Evolutionary conservation across 345 rosid species (phyloP).

Genomic region (Carallia brachiata): DNA sequence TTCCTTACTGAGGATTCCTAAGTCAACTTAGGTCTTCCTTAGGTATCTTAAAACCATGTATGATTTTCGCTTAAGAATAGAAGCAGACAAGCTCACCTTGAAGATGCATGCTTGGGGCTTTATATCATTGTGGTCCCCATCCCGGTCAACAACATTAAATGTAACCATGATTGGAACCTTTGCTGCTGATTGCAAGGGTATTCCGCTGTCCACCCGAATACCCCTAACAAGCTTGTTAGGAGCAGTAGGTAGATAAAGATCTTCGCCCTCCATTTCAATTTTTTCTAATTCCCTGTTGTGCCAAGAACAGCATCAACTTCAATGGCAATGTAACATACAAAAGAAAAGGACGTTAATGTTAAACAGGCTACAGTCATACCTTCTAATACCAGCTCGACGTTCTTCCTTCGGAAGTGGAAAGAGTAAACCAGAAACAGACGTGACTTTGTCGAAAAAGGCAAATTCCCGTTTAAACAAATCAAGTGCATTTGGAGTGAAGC

Average conservation of each 20-base stretch:
- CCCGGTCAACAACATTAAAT: constrained; percentile 86
- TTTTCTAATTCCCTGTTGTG: constrained; percentile 80
- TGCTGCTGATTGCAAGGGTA: constrained; percentile 97
- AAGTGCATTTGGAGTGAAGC: constrained; percentile 73
- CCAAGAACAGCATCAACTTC: constrained; percentile 16
- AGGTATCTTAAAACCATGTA: neutral
- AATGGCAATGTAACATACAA: constrained; percentile 13
- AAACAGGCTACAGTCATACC: constrained; percentile 37
- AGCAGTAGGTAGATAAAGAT: constrained; percentile 95
- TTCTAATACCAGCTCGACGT: constrained; percentile 92
- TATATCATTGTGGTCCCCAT: constrained; percentile 57
- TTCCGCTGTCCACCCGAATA: constrained; percentile 88
- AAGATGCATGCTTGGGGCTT: constrained; percentile 96
- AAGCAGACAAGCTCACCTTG: constrained; percentile 52
- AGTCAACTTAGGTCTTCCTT: too few relatives aligned
- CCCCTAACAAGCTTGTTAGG: constrained; percentile 88
- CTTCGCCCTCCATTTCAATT: constrained; percentile 81
- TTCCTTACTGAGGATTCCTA: too few relatives aligned
- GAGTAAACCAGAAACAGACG: constrained; percentile 85
- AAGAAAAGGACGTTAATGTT: constrained; percentile 5
- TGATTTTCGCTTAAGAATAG: neutral
- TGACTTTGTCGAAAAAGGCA: constrained; percentile 90
- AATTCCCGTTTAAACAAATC: constrained; percentile 85
- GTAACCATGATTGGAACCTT: constrained; percentile 97
- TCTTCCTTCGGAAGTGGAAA: constrained; percentile 86